A percentile compares a stretch with the other conserved stretches of the same genome.
phyloP scores from a whole-genome alignment of 2,329 filamentous ascomycete species.

The Claviceps spartinae region DNA sequence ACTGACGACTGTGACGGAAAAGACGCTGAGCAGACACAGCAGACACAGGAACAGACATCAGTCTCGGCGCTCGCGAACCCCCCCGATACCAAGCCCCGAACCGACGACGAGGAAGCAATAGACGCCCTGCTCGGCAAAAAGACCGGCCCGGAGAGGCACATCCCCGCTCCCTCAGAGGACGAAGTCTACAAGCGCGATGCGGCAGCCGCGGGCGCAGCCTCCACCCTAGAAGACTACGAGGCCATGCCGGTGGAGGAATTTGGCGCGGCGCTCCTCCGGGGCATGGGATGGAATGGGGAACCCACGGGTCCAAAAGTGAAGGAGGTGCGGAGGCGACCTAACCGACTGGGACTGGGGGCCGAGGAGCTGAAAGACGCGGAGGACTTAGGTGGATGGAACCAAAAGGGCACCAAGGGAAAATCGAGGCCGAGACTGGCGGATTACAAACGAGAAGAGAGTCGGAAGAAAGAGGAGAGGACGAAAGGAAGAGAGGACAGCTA shows the following conservation, averaged over 20 bases:
- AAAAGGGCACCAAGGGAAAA: slow-evolving; percentile 41
- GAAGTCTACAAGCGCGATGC: slow-evolving; percentile 61
- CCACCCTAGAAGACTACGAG: slow-evolving; percentile 73
- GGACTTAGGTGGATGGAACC: slow-evolving; percentile 72
- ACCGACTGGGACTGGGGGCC: slow-evolving; percentile 76
- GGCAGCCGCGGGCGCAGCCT: slow-evolving; percentile 55
- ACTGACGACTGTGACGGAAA: neutral
- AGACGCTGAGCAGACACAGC: neutral
- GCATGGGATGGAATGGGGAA: slow-evolving; percentile 87
- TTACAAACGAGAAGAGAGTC: slow-evolving; percentile 31
- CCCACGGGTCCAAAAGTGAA: slow-evolving; percentile 39
- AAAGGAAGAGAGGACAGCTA: slow-evolving; percentile 31
- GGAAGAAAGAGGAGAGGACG: slow-evolving; percentile 28
- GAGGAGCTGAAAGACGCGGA: slow-evolving; percentile 61
- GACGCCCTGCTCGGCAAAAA: slow-evolving; percentile 49
- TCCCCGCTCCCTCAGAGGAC: slow-evolving; percentile 40
- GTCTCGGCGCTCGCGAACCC: neutral
- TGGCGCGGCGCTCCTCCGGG: slow-evolving; percentile 74
- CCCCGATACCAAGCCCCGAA: neutral
- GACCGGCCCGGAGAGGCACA: slow-evolving; percentile 33
- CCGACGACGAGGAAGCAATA: slow-evolving; percentile 42
- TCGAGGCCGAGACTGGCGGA: slow-evolving; percentile 34
- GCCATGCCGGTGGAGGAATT: slow-evolving; percentile 90
- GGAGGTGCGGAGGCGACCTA: slow-evolving; percentile 58
- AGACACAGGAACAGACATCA: neutral